These are phyloP conservation scores for Gryganskiella cystojenkinii DNA, from an alignment of 192 early-diverging fungal species.

Conservation along the genomic window DNA sequence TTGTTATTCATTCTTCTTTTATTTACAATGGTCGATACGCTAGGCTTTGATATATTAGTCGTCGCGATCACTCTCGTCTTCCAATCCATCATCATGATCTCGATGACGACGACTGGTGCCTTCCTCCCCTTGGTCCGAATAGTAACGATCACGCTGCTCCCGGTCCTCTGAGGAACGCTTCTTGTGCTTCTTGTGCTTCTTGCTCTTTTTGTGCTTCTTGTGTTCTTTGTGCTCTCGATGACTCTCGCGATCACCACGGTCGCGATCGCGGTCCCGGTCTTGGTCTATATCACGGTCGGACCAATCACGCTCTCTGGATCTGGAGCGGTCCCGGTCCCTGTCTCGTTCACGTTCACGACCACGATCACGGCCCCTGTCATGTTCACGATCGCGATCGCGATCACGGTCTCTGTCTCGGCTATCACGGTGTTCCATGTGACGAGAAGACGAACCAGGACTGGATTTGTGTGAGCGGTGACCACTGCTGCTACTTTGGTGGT, in stretches of 20 bases:
- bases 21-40: too few species aligned
- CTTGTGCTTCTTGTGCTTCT: constrained; percentile 52
- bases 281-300: not conserved
- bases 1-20: too few species aligned
- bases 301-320: not conserved
- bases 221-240: constrained; percentile 32
- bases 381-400: constrained; percentile 5
- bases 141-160: constrained; percentile 3
- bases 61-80: not conserved
- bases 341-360: too few species aligned
- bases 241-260: not conserved
- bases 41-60: not conserved
- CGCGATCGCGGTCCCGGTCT: not conserved
- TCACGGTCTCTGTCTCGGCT: not conserved
- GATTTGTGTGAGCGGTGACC: not conserved
- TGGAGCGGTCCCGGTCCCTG: not conserved
- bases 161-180: constrained; percentile 49
- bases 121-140: too few species aligned
- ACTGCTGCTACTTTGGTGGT: constrained; percentile 30
- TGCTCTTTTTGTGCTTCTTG: constrained; percentile 53
- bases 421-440: not conserved
- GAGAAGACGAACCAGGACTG: too few species aligned
- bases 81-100: constrained; percentile 6
- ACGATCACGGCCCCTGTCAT: too few species aligned
- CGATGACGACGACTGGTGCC: not conserved